Evolutionary conservation across 2,329 filamentous ascomycete genomes (phyloP).

Genomic region (Xylaria sp.): DNA sequence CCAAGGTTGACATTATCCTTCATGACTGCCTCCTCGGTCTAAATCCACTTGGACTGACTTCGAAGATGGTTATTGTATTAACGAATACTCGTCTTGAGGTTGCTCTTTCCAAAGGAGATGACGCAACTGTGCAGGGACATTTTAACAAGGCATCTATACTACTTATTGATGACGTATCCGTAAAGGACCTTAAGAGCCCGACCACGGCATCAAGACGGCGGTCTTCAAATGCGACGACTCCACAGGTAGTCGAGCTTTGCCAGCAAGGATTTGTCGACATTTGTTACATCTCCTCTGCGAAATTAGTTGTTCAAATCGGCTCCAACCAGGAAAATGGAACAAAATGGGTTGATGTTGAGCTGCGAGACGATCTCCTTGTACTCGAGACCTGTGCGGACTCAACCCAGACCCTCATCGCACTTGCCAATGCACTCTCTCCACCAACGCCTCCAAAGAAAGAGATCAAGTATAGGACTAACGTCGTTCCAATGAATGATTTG

Average conservation of each 20-base stretch:
- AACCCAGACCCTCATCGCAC: constrained; percentile 86
- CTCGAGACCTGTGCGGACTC: constrained; percentile 97
- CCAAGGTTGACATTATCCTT: constrained; percentile 78
- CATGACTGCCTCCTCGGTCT: constrained; percentile 85
- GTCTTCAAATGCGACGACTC: constrained; percentile 54
- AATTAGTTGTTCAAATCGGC: constrained; percentile 70
- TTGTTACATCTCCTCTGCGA: constrained; percentile 86
- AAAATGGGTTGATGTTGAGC: constrained; percentile 79
- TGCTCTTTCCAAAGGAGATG: constrained; percentile 70
- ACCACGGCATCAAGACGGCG: constrained; percentile 53
- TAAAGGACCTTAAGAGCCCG: constrained; percentile 52
- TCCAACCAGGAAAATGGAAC: constrained; percentile 65
- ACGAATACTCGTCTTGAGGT: constrained; percentile 80
- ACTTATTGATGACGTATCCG: constrained; percentile 77
- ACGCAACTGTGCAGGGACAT: constrained; percentile 71
- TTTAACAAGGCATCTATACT: constrained; percentile 85
- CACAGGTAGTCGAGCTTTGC: constrained; percentile 67
- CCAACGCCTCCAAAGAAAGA: constrained; percentile 84
- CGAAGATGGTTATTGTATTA: constrained; percentile 82
- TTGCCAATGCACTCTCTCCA: constrained; percentile 82
- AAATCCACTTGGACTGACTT: constrained; percentile 78
- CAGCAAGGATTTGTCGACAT: constrained; percentile 84
- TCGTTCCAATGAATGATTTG: constrained; percentile 87
- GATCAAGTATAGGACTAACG: constrained; percentile 85
- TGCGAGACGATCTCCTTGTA: constrained; percentile 87